These are phyloP conservation scores for Hypoxylon sp. DNA, from an alignment of 2,329 filamentous ascomycete genomes.

Conservation along the genomic window DNA sequence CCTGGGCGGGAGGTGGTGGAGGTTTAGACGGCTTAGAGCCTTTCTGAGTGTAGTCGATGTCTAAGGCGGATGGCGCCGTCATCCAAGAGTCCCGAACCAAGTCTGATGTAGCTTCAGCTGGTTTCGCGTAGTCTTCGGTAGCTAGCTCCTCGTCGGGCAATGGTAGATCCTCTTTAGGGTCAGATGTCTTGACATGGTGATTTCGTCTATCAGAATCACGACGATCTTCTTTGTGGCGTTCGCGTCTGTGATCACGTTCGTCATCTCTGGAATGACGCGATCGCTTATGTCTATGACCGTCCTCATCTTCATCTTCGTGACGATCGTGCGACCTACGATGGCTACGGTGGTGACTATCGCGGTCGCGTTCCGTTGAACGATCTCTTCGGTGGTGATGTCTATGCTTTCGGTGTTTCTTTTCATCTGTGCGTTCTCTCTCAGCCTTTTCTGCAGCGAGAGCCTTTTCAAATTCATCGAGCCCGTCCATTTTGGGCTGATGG, in stretches of 20 bases:
- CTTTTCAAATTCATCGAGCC: constrained; percentile 82
- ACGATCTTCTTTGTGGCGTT: constrained; percentile 50
- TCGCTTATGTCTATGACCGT: constrained; percentile 73
- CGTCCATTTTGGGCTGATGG: constrained; percentile 58
- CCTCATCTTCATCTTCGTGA: constrained; percentile 61
- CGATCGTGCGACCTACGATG: constrained; percentile 54
- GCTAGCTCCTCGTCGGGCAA: constrained; percentile 65
- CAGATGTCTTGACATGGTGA: constrained; percentile 57
- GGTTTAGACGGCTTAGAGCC: constrained; percentile 67
- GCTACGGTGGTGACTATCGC: constrained; percentile 53
- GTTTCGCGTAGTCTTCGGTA: constrained; percentile 46
- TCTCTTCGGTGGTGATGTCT: constrained; percentile 63
- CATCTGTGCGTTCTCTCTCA: constrained; percentile 63
- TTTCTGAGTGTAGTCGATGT: constrained; percentile 84
- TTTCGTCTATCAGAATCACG: constrained; percentile 54
- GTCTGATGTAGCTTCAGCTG: constrained; percentile 52
- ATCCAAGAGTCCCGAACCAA: constrained; percentile 91
- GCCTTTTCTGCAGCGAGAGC: constrained; percentile 75
- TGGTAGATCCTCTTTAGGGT: constrained; percentile 65
- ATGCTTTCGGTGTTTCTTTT: constrained; percentile 60
- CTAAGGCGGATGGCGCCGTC: constrained; percentile 84
- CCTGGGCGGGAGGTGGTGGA: constrained; percentile 64
- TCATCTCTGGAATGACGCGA: constrained; percentile 69
- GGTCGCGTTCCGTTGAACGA: constrained; percentile 59
- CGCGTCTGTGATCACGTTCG: constrained; percentile 55